Base-by-base conservation (phyloP, 306 rosid genomes). In the Cucurbita ficifolia region DNA sequence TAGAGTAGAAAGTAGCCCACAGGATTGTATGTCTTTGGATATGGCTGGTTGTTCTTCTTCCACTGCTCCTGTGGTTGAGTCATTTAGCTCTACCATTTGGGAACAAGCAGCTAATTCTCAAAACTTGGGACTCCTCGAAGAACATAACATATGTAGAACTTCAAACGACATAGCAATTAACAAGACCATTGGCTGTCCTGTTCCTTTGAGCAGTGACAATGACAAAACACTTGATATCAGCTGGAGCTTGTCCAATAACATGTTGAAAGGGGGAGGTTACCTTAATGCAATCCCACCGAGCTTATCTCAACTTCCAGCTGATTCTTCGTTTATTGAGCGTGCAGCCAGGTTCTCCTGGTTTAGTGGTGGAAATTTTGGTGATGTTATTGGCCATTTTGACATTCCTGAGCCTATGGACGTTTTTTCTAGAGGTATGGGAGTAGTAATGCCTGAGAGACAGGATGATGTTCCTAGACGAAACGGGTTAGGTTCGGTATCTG, bases 311-410 rank as follows among this genome's bases (percentile, higher is more conserved):
- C 81, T 90, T 78, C 97, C 96, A 54, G 79, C 90, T 21, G 99
- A 94, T 79, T 88, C 96, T 59, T 94, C 84, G 5, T 91, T 91
- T 74, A 89, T 94, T 7, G 99, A 94, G 83, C 83, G 96, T 49
- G 99, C 99, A 40, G 97, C 92, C 7, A 85, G 91, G 76, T 83
- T 91, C 45, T 91, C 97, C 9, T 91, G 92, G 81, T 91, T 94
- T 40, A 68, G 61, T 76, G 91, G 91, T 58, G 96, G 97, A 64
- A 87, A 74, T 81, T 83, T 87, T 43, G 75, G 78, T 53, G 96
- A 87, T 38, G 74, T 81, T 82, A 74, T 81, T 60, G 83, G 80
- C 82, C 83, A 88, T 38, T 94, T 85, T 74, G 83, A 68, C 65
- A 61, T 85, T 81, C 88, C 92, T 76, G 91, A 91, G 56, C 75